Percentiles rank a stretch among this genome's conserved stretches.
Conservation (phyloP, 805 yeast species). For the Cyberlindnera lachancei region DNA sequence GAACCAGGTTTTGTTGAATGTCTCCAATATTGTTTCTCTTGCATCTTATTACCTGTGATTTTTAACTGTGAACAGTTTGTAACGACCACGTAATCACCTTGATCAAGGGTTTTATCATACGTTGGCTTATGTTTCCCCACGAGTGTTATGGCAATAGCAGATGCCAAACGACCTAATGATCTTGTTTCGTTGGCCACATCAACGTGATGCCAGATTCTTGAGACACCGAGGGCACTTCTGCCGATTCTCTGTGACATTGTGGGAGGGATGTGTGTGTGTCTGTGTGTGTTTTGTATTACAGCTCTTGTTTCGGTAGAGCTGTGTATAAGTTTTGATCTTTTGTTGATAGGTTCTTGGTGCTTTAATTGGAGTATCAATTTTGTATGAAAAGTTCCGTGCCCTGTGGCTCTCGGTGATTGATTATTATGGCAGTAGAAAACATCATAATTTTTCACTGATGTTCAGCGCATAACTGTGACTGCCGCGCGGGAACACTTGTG, state of each 20-base stretch:
- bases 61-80: constrained; percentile 81
- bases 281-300: too few relatives aligned
- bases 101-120: constrained; percentile 67
- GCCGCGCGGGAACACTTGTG: too few relatives aligned
- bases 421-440: too few relatives aligned
- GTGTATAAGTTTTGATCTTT: too few relatives aligned
- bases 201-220: constrained; percentile 93
- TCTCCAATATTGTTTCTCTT: constrained; percentile 77
- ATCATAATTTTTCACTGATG: too few relatives aligned
- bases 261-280: too few relatives aligned
- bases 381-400: too few relatives aligned
- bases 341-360: too few relatives aligned
- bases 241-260: constrained; percentile 24
- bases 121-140: constrained; percentile 98
- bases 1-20: constrained; percentile 91
- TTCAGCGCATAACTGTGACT: too few relatives aligned
- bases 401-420: too few relatives aligned
- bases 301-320: too few relatives aligned
- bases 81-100: constrained; percentile 95
- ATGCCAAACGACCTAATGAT: constrained; percentile 87
- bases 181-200: constrained; percentile 81
- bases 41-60: constrained; percentile 78
- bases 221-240: constrained; percentile 61
- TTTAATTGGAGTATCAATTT: too few relatives aligned
- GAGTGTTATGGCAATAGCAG: constrained; percentile 77